Base-by-base conservation (phyloP, 371 early-diverging fungal species). In the Smittium mucronatum region DNA sequence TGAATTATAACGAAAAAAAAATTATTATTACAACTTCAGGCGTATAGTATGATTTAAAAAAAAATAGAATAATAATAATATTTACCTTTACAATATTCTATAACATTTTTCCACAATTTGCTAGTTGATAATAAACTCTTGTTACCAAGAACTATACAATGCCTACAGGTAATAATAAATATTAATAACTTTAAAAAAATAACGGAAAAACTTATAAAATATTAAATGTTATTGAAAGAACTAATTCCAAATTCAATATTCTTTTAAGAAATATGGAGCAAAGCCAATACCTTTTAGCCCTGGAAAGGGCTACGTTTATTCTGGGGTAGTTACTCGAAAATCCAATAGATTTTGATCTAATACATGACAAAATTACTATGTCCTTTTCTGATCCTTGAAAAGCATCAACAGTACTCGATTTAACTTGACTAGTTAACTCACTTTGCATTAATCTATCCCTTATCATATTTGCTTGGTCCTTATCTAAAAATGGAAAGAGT, bases 321-420 rank as follows among this genome's bases (percentile, higher is more conserved):
- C 81, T 71, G 34, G 76, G 74, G 8, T 78, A 72, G n/a, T 77
- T 78, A 28, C 74, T 72, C 16, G 72, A 71, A 57, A 81, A 81
- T 2, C 81, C 80, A 17, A 81, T 69, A 58, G 71, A 73, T 15
- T 73, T 72, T 1, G 76, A 83, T 33, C 87, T 78, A 8, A 86
- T 86, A 11, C 84, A 82, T 16, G 85, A 82, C 11, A 91, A 71
- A 28, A 91, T 70, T 70, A 91, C 87, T 34, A 89, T 76, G 5
- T 82, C 79, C 70, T 86, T 87, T 72, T 91, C 91, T 26, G 86
- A 83, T 0, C 91, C 91, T 75, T 91, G 88, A 76, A 89, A 91
- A 2, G 89, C 87, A 74, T 91, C 91, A 1, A 89, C 88, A 0
- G 91, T 91, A 61, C 85, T 83, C 15, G 84, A 81, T 60, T 77